phyloP scores from a whole-genome alignment of 306 rosid species.

The Vicia faba region DNA sequence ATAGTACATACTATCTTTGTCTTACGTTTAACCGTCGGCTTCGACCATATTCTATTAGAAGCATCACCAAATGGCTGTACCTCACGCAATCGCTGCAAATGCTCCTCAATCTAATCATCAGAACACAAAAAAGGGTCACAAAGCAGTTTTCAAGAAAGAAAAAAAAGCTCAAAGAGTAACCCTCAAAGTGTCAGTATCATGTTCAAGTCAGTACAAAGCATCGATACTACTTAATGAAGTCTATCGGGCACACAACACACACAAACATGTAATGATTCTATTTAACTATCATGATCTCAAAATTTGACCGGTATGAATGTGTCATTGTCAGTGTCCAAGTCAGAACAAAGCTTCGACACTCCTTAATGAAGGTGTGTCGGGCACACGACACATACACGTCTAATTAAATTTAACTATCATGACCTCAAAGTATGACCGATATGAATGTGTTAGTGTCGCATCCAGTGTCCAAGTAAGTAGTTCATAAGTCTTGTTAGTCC shows the following conservation, averaged over 20 bases:
- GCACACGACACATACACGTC: neutral
- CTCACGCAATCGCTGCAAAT: conserved; percentile 55
- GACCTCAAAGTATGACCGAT: neutral
- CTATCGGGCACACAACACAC: neutral
- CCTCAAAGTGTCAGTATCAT: neutral
- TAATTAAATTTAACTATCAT: neutral
- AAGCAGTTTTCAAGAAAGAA: neutral
- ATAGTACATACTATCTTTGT: conserved; percentile 93
- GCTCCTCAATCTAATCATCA: conserved; percentile 55
- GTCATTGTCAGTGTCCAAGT: neutral
- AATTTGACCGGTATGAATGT: neutral
- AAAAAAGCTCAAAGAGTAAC: neutral
- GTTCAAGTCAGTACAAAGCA: neutral
- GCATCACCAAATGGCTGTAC: conserved; percentile 52
- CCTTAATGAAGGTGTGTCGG: neutral
- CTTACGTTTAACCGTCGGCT: conserved; percentile 78
- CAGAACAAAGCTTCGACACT: neutral
- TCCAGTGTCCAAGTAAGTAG: too few relatives aligned
- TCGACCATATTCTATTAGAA: conserved; percentile 76
- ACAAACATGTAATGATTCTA: neutral
- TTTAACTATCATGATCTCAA: neutral
- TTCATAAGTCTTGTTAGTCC: neutral
- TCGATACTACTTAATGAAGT: neutral
- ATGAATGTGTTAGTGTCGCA: neutral
- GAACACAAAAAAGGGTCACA: conserved; percentile 35